Evolutionary conservation across 306 rosid genomes (phyloP).

Genomic region (Castanopsis chinensis): DNA sequence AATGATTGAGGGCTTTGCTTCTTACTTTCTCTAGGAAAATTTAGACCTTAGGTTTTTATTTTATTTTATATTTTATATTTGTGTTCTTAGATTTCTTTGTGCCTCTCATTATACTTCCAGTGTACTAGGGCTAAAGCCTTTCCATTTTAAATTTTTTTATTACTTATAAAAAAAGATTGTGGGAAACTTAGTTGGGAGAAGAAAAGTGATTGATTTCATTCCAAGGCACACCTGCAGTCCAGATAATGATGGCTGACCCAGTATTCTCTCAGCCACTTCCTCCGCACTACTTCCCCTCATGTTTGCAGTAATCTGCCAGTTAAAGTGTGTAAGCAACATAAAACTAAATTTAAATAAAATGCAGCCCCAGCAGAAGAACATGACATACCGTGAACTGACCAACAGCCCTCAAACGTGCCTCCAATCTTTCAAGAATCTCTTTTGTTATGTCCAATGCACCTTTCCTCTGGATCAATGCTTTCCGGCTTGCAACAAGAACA

Average conservation of each 20-base stretch:
- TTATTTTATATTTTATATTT: too few species aligned
- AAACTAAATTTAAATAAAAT: conserved; percentile 9
- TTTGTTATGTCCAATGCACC: conserved; percentile 83
- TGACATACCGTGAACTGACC: conserved; percentile 67
- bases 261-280: conserved; percentile 83
- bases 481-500: conserved; percentile 87
- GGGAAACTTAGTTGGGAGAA: neutral
- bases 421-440: conserved; percentile 92
- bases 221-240: conserved; percentile 83
- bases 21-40: neutral
- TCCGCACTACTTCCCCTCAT: conserved; percentile 85
- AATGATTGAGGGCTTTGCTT: neutral
- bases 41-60: neutral
- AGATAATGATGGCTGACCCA: conserved; percentile 73
- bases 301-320: conserved; percentile 82
- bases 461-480: conserved; percentile 61
- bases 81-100: too few species aligned
- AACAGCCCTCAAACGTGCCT: conserved; percentile 84
- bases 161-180: too few species aligned
- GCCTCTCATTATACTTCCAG: too few species aligned
- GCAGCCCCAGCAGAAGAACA: neutral
- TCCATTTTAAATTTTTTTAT: too few species aligned
- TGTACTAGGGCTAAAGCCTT: too few species aligned
- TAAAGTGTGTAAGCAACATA: conserved; percentile 22
- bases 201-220: conserved; percentile 4